These are phyloP conservation scores for Kwoniella sp. DNA, from an alignment of 768 basidiomycete genomes.

Conservation along the genomic window DNA sequence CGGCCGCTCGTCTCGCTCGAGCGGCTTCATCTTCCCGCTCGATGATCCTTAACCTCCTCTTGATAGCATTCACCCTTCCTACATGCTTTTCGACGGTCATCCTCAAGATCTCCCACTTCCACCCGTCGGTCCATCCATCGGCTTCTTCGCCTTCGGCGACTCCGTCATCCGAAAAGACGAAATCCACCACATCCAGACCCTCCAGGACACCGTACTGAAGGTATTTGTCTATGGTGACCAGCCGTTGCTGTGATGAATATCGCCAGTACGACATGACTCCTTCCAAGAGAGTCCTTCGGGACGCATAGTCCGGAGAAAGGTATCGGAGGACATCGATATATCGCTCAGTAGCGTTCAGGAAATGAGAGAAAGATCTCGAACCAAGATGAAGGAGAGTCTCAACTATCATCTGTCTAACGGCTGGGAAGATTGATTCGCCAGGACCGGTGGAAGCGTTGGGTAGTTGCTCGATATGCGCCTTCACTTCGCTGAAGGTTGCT, in stretches of 20 bases:
- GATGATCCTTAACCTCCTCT: conserved; percentile 70
- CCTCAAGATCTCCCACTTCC: conserved; percentile 79
- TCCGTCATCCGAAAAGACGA: conserved; percentile 66
- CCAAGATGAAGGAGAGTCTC: conserved; percentile 91
- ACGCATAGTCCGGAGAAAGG: conserved; percentile 64
- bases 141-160: conserved; percentile 56
- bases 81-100: conserved; percentile 86
- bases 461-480: conserved; percentile 71
- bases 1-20: conserved; percentile 63
- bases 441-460: conserved; percentile 68
- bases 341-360: conserved; percentile 94
- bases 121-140: conserved; percentile 60
- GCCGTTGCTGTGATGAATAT: conserved; percentile 79
- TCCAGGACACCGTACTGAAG: conserved; percentile 99
- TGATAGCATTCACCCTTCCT: conserved; percentile 77
- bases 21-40: conserved; percentile 88
- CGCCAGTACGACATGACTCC: conserved; percentile 80
- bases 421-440: conserved; percentile 67
- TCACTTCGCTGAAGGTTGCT: conserved; percentile 69
- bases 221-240: conserved; percentile 93
- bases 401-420: conserved; percentile 75
- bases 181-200: conserved; percentile 83
- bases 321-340: conserved; percentile 65
- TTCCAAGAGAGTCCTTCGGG: conserved; percentile 64
- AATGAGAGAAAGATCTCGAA: conserved; percentile 93